Conservation (phyloP, 208 protist species). For the Trypanosoma scelopori region DNA sequence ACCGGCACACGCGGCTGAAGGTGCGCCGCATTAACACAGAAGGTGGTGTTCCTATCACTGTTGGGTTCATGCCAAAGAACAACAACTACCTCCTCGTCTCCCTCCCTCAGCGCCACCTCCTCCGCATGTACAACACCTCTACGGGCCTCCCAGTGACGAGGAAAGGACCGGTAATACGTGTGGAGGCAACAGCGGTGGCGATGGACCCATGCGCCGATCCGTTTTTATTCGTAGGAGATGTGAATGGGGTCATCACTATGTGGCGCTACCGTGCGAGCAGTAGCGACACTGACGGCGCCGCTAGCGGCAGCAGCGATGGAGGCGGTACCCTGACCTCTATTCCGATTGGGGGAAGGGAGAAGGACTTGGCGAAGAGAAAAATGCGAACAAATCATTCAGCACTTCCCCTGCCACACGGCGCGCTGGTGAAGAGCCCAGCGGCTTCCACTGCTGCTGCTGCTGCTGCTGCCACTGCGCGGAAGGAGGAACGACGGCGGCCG, state of each 20-base stretch:
- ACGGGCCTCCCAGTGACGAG: conserved; percentile 50
- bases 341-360: too few species aligned
- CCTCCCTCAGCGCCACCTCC: conserved; percentile 35
- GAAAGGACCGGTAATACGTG: conserved; percentile 20
- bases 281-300: background rate
- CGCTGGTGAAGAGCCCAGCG: too few species aligned
- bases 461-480: too few species aligned
- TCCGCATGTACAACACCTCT: conserved; percentile 67
- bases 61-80: conserved; percentile 66
- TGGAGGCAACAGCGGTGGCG: conserved; percentile 33
- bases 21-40: conserved; percentile 45
- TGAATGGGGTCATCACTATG: conserved; percentile 39
- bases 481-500: background rate
- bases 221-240: conserved; percentile 64
- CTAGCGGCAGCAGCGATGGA: background rate
- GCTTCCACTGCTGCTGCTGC: too few species aligned
- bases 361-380: too few species aligned
- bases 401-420: too few species aligned
- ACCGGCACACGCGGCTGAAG: conserved; percentile 38
- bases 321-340: too few species aligned
- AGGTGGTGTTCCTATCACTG: conserved; percentile 30
- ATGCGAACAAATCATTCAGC: too few species aligned
- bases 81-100: conserved; percentile 75
- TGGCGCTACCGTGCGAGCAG: conserved; percentile 50
- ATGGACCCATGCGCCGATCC: conserved; percentile 41